Conservation (phyloP, 179 eudicot genomes). For the Beta macrorhiza region DNA sequence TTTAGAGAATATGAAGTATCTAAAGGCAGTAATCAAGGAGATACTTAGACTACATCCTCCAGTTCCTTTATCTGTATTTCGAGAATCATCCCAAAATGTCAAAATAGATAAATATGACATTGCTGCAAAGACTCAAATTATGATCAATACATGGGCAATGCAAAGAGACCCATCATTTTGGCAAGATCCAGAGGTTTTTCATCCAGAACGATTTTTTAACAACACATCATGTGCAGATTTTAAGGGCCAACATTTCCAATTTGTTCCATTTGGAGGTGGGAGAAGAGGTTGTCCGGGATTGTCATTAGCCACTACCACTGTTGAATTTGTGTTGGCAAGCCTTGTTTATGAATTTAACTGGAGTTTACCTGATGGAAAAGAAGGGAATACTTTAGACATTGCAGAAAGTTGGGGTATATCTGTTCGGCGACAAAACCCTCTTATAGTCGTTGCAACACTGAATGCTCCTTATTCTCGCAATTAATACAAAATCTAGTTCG, state of each 20-base stretch:
- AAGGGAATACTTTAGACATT: slow-evolving; percentile 15
- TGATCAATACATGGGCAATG: slow-evolving; percentile 35
- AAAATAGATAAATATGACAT: slow-evolving; percentile 31
- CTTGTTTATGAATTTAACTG: slow-evolving; percentile 30
- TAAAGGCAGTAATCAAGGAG: slow-evolving; percentile 39
- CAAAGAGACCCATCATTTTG: slow-evolving; percentile 31
- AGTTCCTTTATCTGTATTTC: slow-evolving; percentile 28
- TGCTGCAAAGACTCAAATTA: slow-evolving; percentile 26
- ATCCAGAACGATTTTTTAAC: slow-evolving; percentile 32
- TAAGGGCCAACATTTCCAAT: slow-evolving; percentile 26
- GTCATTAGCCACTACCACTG: slow-evolving; percentile 15
- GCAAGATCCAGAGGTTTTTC: slow-evolving; percentile 30
- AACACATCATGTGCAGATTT: slow-evolving; percentile 14
- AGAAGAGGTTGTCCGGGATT: slow-evolving; percentile 38
- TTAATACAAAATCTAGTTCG: no score
- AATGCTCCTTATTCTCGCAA: not conserved
- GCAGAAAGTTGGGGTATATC: slow-evolving; percentile 25
- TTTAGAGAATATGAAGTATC: slow-evolving; percentile 26
- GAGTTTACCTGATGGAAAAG: slow-evolving; percentile 20
- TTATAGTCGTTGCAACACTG: slow-evolving; percentile 14
- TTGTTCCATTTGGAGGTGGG: slow-evolving; percentile 36
- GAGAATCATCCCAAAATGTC: slow-evolving; percentile 26
- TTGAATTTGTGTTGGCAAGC: slow-evolving; percentile 31
- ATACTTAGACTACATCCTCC: slow-evolving; percentile 37
- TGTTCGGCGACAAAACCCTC: slow-evolving; percentile 14